Evolutionary conservation across 257 asterid genomes (phyloP).

Genomic region (Mentha longifolia): DNA sequence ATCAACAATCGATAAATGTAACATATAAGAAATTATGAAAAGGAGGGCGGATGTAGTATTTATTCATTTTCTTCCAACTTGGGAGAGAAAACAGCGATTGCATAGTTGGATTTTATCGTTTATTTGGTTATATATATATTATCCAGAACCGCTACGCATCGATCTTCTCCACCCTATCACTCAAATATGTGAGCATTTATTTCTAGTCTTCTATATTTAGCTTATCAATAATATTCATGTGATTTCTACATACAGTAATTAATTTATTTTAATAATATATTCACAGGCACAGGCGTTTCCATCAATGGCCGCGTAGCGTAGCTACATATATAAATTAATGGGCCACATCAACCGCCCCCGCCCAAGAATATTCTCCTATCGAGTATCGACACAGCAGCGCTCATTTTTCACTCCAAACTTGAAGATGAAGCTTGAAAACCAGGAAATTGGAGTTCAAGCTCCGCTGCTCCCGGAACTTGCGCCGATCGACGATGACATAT

Average conservation of each 20-base stretch:
- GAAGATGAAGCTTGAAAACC: conserved; percentile 43
- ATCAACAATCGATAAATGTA: no score
- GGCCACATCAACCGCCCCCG: no score
- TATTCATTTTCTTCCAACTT: background rate
- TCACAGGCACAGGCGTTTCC: background rate
- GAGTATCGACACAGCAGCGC: background rate
- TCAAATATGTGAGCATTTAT: background rate
- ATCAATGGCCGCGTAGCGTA: background rate
- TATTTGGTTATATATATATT: background rate
- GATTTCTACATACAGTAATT: background rate
- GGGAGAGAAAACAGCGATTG: background rate
- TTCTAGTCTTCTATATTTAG: background rate
- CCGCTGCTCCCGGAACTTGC: conserved; percentile 58
- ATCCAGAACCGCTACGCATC: conserved; percentile 20
- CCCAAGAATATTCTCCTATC: background rate
- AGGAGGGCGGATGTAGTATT: background rate
- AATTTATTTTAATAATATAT: background rate
- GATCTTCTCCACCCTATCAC: background rate
- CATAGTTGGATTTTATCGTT: background rate
- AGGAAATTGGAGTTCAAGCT: conserved; percentile 45
- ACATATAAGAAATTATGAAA: no score
- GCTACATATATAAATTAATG: background rate
- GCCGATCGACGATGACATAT: conserved; percentile 23
- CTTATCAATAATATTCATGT: background rate
- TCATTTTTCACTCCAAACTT: background rate